These are phyloP conservation scores for Pseudevernia furfuracea DNA, from an alignment of 495 filamentous ascomycete species.

Conservation along the genomic window DNA sequence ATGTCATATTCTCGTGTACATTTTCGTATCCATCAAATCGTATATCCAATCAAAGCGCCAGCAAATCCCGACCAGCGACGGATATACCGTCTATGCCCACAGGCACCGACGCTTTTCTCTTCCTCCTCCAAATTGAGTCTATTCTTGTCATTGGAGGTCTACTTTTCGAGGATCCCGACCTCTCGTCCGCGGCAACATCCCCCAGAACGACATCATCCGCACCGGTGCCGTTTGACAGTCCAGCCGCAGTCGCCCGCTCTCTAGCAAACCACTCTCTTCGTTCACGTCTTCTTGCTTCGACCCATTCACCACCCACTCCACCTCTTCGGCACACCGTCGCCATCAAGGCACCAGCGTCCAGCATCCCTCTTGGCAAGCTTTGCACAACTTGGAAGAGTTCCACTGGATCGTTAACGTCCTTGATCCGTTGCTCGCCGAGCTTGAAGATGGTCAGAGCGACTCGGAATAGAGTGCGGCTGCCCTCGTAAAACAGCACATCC, in stretches of 20 bases:
- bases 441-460: conserved; percentile 91
- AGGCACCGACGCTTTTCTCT: conserved; percentile 13
- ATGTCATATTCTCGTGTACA: conserved; percentile 6
- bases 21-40: conserved; percentile 8
- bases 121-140: conserved; percentile 15
- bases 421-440: conserved; percentile 74
- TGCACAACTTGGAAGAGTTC: conserved; percentile 95
- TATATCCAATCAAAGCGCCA: conserved; percentile 12
- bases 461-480: conserved; percentile 89
- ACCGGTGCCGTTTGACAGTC: not conserved
- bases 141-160: conserved; percentile 10
- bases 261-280: conserved; percentile 21
- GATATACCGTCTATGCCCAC: not conserved
- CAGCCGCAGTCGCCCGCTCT: conserved; percentile 15
- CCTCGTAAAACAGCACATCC: conserved; percentile 95
- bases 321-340: conserved; percentile 39
- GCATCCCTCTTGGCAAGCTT: conserved; percentile 67
- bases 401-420: conserved; percentile 76
- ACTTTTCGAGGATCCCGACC: not conserved
- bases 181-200: not conserved
- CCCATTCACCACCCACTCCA: conserved; percentile 25
- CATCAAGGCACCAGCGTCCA: conserved; percentile 75
- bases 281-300: conserved; percentile 20
- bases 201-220: conserved; percentile 8
- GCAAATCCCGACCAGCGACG: not conserved